Base-by-base conservation (phyloP, 2,329 filamentous ascomycete species). In the Beauveria scarabaeidicola region DNA sequence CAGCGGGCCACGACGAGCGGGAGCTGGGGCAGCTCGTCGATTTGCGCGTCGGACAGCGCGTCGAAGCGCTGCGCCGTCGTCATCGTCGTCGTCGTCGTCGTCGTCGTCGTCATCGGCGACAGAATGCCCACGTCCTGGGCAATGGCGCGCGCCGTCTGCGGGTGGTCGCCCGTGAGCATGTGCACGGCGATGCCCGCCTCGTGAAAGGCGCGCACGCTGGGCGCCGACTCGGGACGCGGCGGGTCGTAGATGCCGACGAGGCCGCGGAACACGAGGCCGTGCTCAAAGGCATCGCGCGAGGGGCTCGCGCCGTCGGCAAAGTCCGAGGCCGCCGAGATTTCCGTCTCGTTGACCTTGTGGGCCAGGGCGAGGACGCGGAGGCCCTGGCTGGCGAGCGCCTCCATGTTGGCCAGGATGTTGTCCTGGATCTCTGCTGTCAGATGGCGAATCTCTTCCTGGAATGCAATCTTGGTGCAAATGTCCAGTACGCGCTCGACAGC, bases 1-100 rank as follows among this genome's bases (percentile, higher is more conserved):
- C 86, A 89, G n/a, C 87, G 80, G 29, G 86, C 86, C 44, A 89
- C 83, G 2, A 89, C 86, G 2, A 88, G 74, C 1, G 86, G 86
- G 2, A 89, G 70, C 8, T 84, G 77, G 0, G 83, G 82, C 3
- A 89, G 77, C 0, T 70, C 68, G 61, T 89, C 86, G 19, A 89
- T 82, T 64, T 88, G 76, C 0, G 79, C 77, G 47, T 88, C 83
- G 0, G 77, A 77, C 9, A 89, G 72, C 38, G 78, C 78, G 64
- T 89, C 86, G 61, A 90, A 88, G 61, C 86, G 78, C 21, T 80
- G 72, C 1, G 83, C 84, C 2, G 82, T 82, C 80, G 85, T 86
- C 21, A 86, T 81, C n/a, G n/a, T n/a, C n/a, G n/a, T n/a, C n/a
- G n/a, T n/a, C n/a, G n/a, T n/a, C n/a, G n/a, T n/a, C n/a, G n/a